Base-by-base conservation (phyloP, 2,329 filamentous ascomycete genomes). In the Fusarium aywerte region DNA sequence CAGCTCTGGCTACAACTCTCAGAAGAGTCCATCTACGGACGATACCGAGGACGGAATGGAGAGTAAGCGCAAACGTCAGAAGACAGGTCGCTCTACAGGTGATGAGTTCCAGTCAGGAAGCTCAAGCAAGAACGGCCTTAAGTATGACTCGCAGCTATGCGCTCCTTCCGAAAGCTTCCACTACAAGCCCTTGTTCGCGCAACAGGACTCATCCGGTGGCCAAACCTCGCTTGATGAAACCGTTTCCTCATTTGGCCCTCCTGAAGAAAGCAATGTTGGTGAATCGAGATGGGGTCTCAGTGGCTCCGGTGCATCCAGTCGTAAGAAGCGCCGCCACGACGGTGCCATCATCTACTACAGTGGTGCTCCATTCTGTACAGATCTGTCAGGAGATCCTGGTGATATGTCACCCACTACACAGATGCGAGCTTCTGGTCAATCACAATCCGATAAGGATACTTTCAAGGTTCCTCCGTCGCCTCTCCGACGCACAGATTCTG, bases 321-420 rank as follows among this genome's bases (percentile, higher is more conserved):
- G 79, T 65, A 83, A 80, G 67, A 87, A 85, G 75, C 84, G 85
- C 25, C 84, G 82, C 1, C 83, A 88, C 13, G 88, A 91, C 59
- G 92, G 92, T 10, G 89, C 91, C 2, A 90, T 96, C 68, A 93
- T 95, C 18, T 96, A 94, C 74, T 96, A 95, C 75, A 92, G 86
- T 62, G 91, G 90, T 25, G 90, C 90, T 2, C 87, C 87, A 0
- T 97, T 96, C 75, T 96, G 89, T 75, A 93, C 89, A 2, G 93
- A 97, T 75, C 79, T 96, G 5, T 92, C 89, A 16, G 89, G 90
- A 3, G 90, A 93, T 69, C 81, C 81, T 12, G 83, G 82, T 3
- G 82, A 84, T 21, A 63, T 77, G 2, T 84, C 82, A 0, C 81
- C 83, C 2, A 75, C 82, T 3, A 83, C 84, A 2, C 81, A 85